Evolutionary conservation across 139 green algal species (phyloP).

Genomic region (Haematococcus lacustris): DNA sequence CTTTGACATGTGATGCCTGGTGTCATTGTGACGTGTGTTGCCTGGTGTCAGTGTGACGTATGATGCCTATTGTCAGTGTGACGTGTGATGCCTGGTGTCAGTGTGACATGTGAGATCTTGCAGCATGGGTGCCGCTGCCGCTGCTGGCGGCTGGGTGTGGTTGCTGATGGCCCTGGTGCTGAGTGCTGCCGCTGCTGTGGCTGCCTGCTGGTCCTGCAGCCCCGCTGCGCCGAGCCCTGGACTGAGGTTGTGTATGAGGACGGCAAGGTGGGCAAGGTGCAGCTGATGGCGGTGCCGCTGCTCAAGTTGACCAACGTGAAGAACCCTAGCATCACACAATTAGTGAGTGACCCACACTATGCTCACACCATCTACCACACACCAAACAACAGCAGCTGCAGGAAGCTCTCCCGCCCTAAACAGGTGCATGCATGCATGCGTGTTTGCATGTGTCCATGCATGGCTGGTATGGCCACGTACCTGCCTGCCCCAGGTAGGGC

Average conservation of each 20-base stretch:
- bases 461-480: background rate
- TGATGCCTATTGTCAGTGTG: too few species aligned
- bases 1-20: too few species aligned
- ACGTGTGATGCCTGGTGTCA: too few species aligned
- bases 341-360: background rate
- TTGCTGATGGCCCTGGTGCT: too few species aligned
- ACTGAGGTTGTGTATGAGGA: background rate
- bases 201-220: too few species aligned
- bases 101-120: too few species aligned
- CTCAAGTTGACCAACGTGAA: conserved; percentile 1
- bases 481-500: background rate
- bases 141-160: too few species aligned
- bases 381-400: background rate
- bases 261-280: conserved; percentile 1
- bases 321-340: background rate
- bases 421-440: background rate
- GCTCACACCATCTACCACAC: background rate
- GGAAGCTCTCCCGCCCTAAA: too few species aligned
- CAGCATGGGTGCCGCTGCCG: too few species aligned
- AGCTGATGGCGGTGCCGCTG: background rate
- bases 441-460: background rate
- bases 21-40: too few species aligned
- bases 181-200: too few species aligned
- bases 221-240: conserved; percentile 1
- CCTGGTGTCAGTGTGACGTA: too few species aligned